Evolutionary conservation across 2,329 filamentous ascomycete genomes (phyloP), one percentile per base, ranked within the genome.

Genomic region (Curvularia sp.): DNA sequence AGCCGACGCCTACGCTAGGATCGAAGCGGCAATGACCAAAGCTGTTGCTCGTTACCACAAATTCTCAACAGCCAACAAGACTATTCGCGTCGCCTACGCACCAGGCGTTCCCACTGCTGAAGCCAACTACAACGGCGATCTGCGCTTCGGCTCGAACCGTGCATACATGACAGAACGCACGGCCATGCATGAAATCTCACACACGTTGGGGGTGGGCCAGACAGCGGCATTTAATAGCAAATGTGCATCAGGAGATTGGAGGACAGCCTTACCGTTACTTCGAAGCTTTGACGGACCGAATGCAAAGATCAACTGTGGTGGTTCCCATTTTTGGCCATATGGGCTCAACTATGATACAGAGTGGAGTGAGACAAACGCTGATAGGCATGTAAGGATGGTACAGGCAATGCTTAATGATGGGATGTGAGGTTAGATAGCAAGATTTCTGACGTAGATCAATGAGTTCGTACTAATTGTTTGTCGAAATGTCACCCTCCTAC

Each of bases 141-240:
- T 76, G 12, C 71, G 73, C 33, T 76, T 76, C 55, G 73, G 73
- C 18, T 69, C 66, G 12, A 65, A 76, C 53, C 58, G 72, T 8
- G 50, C 68, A 4, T 76, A 75, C 63, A 76, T 76, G 73, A 73
- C 61, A 1, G 65, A 76, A 61, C 70, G 73, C 46, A 75, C 72
- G 10, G 73, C 73, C 3, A 69, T 76, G 72, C 73, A 76, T 38
- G 73, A 76, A 50, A 75, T 76, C 54, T 60, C 61, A 15, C 73
- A 76, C 49, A 76, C 73, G 2, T 59, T 76, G 6, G 73, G 73
- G 2, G 67, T 76, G 1, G 72, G 73, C 2, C 72, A 75, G 57
- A 76, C 73, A 9, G 63, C 66, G 0, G 70, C 69, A 10, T 76
- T 75, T 42, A 55, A 72, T 39, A 55, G 47, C 2, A 69, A 73